phyloP scores from a whole-genome alignment of 2,329 filamentous ascomycete species.

The Huntiella moniliformis region DNA sequence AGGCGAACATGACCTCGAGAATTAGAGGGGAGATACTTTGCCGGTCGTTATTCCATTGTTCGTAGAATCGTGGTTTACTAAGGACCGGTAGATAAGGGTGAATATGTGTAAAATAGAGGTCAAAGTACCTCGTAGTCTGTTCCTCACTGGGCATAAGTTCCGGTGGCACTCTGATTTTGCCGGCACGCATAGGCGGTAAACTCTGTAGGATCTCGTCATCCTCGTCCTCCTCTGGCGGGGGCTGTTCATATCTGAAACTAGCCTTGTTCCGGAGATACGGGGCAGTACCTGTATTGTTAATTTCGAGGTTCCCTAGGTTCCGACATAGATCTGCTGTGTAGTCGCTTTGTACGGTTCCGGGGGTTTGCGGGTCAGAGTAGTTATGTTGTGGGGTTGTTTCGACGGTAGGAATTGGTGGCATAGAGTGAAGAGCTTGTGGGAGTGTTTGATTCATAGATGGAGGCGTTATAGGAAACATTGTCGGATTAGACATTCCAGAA shows the following conservation, averaged over 20 bases:
- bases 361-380: slow-evolving; percentile 17
- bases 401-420: slow-evolving; percentile 1
- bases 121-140: slow-evolving; percentile 65
- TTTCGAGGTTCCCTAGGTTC: slow-evolving; percentile 67
- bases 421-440: background rate
- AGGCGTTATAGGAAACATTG: slow-evolving; percentile 10
- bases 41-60: slow-evolving; percentile 72
- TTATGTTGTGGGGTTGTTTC: slow-evolving; percentile 5
- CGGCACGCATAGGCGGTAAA: slow-evolving; percentile 47
- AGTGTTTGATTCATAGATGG: slow-evolving; percentile 5
- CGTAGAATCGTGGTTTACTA: slow-evolving; percentile 64
- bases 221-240: slow-evolving; percentile 52
- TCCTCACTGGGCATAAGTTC: slow-evolving; percentile 85
- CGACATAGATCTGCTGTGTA: slow-evolving; percentile 57
- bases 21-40: slow-evolving; percentile 77
- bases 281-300: slow-evolving; percentile 72
- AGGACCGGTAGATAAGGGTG: slow-evolving; percentile 87
- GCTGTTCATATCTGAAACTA: slow-evolving; percentile 31
- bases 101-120: slow-evolving; percentile 76
- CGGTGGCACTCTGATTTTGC: slow-evolving; percentile 70
- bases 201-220: slow-evolving; percentile 54
- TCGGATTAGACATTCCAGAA: background rate
- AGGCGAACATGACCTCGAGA: slow-evolving; percentile 79
- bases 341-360: slow-evolving; percentile 41
- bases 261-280: slow-evolving; percentile 61